Conservation (phyloP, 805 yeast species). For the Blastobotrys parvus region DNA sequence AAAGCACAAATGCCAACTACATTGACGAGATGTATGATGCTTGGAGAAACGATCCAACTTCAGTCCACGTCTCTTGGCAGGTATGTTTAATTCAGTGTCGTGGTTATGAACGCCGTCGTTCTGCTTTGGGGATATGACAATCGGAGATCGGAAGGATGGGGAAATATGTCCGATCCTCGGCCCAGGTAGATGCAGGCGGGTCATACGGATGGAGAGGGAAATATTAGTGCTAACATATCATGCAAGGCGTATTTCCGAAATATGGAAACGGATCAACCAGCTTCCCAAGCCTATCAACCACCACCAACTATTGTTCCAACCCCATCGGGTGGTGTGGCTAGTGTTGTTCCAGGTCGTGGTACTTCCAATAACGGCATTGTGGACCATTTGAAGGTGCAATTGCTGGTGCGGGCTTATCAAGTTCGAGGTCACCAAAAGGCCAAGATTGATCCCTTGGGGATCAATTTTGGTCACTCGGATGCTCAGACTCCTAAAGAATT, state of each 20-base stretch:
- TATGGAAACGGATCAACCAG: constrained; percentile 59
- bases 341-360: constrained; percentile 39
- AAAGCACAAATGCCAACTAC: constrained; percentile 78
- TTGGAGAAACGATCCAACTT: constrained; percentile 82
- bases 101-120: too few species aligned
- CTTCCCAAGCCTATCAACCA: constrained; percentile 72
- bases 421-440: constrained; percentile 98
- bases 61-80: constrained; percentile 95
- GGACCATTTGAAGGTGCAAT: constrained; percentile 88
- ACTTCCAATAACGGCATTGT: constrained; percentile 53
- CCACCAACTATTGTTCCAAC: constrained; percentile 88
- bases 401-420: constrained; percentile 95
- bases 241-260: constrained; percentile 79
- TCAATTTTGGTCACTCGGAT: constrained; percentile 61
- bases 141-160: too few species aligned
- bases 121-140: too few species aligned
- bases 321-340: constrained; percentile 68
- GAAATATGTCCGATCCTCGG: too few species aligned
- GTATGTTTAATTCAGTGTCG: too few species aligned
- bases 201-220: too few species aligned
- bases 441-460: constrained; percentile 88
- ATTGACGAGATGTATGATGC: constrained; percentile 97
- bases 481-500: constrained; percentile 67
- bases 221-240: too few species aligned
- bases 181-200: too few species aligned